These are phyloP conservation scores for Pleurotus sapidus DNA, from an alignment of 768 basidiomycete genomes.

Conservation along the genomic window DNA sequence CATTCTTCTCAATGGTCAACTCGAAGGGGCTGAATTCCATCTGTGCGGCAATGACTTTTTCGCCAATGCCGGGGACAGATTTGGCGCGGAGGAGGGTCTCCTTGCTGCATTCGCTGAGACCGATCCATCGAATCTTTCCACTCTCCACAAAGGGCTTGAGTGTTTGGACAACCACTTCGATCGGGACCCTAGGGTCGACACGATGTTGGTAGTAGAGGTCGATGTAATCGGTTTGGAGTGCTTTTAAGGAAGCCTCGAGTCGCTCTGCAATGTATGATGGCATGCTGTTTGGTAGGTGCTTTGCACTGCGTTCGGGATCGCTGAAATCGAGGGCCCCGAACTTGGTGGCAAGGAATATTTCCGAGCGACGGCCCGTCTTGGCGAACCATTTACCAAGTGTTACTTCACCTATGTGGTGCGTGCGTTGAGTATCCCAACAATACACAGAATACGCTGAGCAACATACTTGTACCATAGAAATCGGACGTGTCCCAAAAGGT, in stretches of 20 bases:
- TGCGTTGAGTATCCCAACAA: background rate
- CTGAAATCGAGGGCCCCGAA: conserved; percentile 19
- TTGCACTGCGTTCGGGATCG: conserved; percentile 4
- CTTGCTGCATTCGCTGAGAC: conserved; percentile 29
- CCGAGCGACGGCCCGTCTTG: conserved; percentile 18
- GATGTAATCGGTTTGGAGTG: conserved; percentile 18
- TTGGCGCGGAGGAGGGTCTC: conserved; percentile 25
- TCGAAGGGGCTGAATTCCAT: conserved; percentile 28
- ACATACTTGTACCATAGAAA: conserved; percentile 17
- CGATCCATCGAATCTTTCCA: conserved; percentile 29
- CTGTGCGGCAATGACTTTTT: conserved; percentile 25
- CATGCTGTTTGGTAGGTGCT: conserved; percentile 13
- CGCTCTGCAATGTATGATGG: conserved; percentile 15
- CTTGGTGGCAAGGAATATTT: conserved; percentile 25
- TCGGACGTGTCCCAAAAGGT: conserved; percentile 21
- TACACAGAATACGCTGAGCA: background rate
- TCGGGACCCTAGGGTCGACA: conserved; percentile 27
- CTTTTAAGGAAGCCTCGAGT: conserved; percentile 14
- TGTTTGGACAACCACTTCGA: conserved; percentile 29
- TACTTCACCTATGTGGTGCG: conserved; percentile 13
- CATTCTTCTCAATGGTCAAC: conserved; percentile 25
- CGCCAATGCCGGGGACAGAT: conserved; percentile 22
- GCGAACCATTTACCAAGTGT: conserved; percentile 21
- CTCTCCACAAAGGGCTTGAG: conserved; percentile 28
- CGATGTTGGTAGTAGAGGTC: conserved; percentile 30